Percentiles rank a stretch among this genome's conserved stretches.
Evolutionary conservation across 2,329 filamentous ascomycete genomes (phyloP).

Genomic region (Massarina eburnea): DNA sequence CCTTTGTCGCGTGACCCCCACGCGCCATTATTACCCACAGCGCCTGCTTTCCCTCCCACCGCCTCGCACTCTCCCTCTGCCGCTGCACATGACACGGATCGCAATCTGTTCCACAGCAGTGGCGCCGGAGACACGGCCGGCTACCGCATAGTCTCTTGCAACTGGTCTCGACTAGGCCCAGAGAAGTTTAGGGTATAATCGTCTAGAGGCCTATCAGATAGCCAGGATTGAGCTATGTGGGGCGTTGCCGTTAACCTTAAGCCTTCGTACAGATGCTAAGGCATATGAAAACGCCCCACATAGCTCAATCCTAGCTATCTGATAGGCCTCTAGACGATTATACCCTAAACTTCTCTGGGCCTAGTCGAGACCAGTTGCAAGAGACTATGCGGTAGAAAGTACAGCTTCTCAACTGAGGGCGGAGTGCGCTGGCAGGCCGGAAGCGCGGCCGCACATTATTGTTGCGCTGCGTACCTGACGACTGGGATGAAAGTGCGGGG

Average conservation of each 20-base stretch:
- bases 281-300: too few species aligned
- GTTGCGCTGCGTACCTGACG: conserved; percentile 26
- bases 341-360: too few species aligned
- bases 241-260: too few species aligned
- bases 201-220: too few species aligned
- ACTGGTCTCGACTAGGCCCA: too few species aligned
- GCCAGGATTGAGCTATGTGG: too few species aligned
- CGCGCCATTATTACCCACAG: conserved; percentile 41
- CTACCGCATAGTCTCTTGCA: too few species aligned
- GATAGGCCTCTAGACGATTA: too few species aligned
- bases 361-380: too few species aligned
- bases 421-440: conserved; percentile 19
- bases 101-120: background rate
- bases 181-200: too few species aligned
- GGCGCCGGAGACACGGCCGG: background rate
- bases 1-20: conserved; percentile 30
- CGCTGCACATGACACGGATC: background rate
- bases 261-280: too few species aligned
- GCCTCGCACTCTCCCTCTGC: background rate
- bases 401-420: background rate
- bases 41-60: background rate
- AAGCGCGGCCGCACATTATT: conserved; percentile 2
- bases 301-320: too few species aligned
- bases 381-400: background rate
- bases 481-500: conserved; percentile 37